Evolutionary conservation across 2,329 filamentous ascomycete species (phyloP), one percentile per base, ranked within the genome.

Genomic region (Alternaria ventricosa): DNA sequence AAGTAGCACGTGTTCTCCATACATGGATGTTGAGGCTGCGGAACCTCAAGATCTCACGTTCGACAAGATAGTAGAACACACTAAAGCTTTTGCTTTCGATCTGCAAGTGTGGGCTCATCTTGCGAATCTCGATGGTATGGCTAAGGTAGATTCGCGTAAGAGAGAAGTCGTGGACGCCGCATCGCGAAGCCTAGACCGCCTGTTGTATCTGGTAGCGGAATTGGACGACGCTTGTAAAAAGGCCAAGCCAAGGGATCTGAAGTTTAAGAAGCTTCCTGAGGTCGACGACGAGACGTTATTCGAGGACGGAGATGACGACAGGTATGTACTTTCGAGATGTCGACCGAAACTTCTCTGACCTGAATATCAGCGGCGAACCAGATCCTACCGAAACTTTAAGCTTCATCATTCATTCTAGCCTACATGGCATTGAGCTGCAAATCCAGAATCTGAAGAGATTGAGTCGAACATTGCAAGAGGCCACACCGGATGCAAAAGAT

Each of bases 391-490:
- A 72, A 23, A 58, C 56, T 6, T 53, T 68, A 15, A 63, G 68
- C 3, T 74, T 71, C 45, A 58, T 69, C 8, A 74, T 77, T 41
- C 55, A 70, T 27, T 61, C 60, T 3, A 60, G 65, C 30, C 66
- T 77, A n/a, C 60, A 72, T 8, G 71, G 72, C 44, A 72, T 75
- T 45, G 61, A 65, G 13, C 28, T 70, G 20, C 72, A 75, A 47
- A 70, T 73, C 18, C 65, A 69, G 18, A 69, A 57, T 2, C 55
- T 77, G 12, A 75, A 74, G 57, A 58, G 64, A 9, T 25, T 77
- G 10, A 67, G 73, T 10, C 70, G 70, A 8, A 65, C 68, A 2
- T 50, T 75, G 18, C 74, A 76, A 47, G 74, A 77, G 22, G 71
- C 68, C 3, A 71, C 71, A 4, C 68, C 66, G 13, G 65, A 67